These are phyloP conservation scores for Drosera capensis DNA, from an alignment of 148 eudicot species.

Conservation along the genomic window DNA sequence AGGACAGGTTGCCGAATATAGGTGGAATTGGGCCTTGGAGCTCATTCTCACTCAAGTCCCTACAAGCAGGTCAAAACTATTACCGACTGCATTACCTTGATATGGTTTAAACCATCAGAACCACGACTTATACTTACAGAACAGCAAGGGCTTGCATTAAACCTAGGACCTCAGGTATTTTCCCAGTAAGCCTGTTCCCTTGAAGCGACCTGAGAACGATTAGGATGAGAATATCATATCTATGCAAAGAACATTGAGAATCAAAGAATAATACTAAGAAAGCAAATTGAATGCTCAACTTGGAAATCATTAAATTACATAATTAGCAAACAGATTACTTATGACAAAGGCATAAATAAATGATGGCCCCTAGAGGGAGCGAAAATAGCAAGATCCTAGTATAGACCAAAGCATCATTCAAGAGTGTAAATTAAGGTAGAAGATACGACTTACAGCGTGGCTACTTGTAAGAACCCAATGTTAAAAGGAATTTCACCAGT, in stretches of 20 bases:
- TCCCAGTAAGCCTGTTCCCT: constrained; percentile 48
- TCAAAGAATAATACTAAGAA: too few relatives aligned
- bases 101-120: too few relatives aligned
- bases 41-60: constrained; percentile 61
- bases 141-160: constrained; percentile 77
- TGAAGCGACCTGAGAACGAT: constrained; percentile 48
- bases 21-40: constrained; percentile 61
- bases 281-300: too few relatives aligned
- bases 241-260: not conserved
- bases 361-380: too few relatives aligned
- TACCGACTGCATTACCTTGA: too few relatives aligned
- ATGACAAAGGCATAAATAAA: too few relatives aligned
- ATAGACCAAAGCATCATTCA: too few relatives aligned
- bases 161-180: constrained; percentile 58
- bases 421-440: too few relatives aligned
- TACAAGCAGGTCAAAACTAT: constrained; percentile 7
- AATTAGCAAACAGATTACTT: too few relatives aligned
- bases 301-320: too few relatives aligned
- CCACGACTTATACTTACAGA: constrained; percentile 24
- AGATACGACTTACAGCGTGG: constrained; percentile 52
- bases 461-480: constrained; percentile 65
- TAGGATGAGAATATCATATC: too few relatives aligned
- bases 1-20: constrained; percentile 52
- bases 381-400: too few relatives aligned
- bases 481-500: constrained; percentile 63